Base-by-base conservation (phyloP, 495 filamentous ascomycete genomes). In the Aspergillus homomorphus region DNA sequence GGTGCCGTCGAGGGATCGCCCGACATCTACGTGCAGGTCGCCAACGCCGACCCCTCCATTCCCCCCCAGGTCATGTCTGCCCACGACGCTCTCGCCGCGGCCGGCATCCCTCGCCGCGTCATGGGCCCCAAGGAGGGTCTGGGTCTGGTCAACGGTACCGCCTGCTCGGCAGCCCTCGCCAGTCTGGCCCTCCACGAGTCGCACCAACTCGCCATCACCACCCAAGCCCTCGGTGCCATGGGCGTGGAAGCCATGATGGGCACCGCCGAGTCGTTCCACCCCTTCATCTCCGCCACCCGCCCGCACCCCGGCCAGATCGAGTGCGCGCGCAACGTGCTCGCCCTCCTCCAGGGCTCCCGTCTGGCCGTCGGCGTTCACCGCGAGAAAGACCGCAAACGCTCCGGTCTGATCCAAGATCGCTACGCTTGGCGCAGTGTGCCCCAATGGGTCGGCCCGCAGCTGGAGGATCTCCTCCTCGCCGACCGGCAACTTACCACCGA, bases 141-240 rank as follows among this genome's bases (percentile, higher is more conserved):
- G 3, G 86, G 78, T 9, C 63, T 90, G 19, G 73, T 88, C 43
- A 90, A 89, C 61, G 87, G 87, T 9, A 90, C 87, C 1, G 81
- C 87, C 4, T 72, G 77, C 5, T 82, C 80, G 26, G 77, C 77
- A 23, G 78, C 80, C 15, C 73, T 80, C 4, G 85, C 75, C 14
- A 71, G 73, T 15, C 66, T 89, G 16, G 83, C 75, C 4, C 61
- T 88, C 1, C 76, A 86, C 58, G 80, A 88, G 28, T 69, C 83
- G 0, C 75, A 86, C 45, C 72, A 80, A 18, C 73, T 89, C 2
- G 79, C 84, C 8, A 45, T 87, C 1, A 67, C 89, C 1, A 67
- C 78, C 1, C 88, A 90, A 64, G 68, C 84, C 0, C 73, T 89
- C 3, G 76, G 77, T 1, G 78, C 74, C 4, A 75, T 81, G 59